These are phyloP conservation scores for Cucurbita argyrosperma DNA, from an alignment of 306 rosid species.

Conservation along the genomic window DNA sequence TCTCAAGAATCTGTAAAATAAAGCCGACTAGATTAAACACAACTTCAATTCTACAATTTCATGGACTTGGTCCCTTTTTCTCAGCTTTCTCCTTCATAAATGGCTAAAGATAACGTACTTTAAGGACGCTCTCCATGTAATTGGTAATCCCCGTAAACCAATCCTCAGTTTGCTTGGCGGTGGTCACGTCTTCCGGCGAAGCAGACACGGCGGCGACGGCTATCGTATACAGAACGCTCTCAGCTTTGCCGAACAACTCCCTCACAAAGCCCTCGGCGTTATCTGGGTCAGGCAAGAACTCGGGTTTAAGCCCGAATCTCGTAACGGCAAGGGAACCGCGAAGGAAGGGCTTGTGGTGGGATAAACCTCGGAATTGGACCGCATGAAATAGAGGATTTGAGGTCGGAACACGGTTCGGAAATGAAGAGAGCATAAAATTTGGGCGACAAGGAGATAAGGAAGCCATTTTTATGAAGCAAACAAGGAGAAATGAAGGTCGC, in stretches of 20 bases:
- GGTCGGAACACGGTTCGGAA: constrained; percentile 22
- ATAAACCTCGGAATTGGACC: constrained; percentile 15
- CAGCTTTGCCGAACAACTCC: constrained; percentile 55
- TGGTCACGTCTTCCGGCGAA: constrained; percentile 28
- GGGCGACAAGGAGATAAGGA: constrained; percentile 35
- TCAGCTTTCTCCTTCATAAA: background rate
- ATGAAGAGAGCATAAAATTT: constrained; percentile 25
- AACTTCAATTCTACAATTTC: background rate
- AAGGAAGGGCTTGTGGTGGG: constrained; percentile 21
- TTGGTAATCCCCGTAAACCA: constrained; percentile 84
- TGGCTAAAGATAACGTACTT: constrained; percentile 20
- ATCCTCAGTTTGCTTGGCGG: constrained; percentile 52
- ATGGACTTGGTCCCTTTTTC: background rate
- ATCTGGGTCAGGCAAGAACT: constrained; percentile 43
- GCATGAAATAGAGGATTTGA: constrained; percentile 24
- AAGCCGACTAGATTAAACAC: background rate
- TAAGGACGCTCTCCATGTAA: constrained; percentile 68
- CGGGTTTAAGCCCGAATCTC: constrained; percentile 46
- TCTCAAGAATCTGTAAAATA: constrained; percentile 54
- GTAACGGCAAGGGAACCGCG: constrained; percentile 51
- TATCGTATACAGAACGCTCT: constrained; percentile 58
- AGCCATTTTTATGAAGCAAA: constrained; percentile 26
- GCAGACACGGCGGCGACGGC: constrained; percentile 78
- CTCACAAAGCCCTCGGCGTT: constrained; percentile 21
- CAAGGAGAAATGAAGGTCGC: background rate